phyloP scores from a whole-genome alignment of 768 basidiomycete genomes.

The Collybia sp. region DNA sequence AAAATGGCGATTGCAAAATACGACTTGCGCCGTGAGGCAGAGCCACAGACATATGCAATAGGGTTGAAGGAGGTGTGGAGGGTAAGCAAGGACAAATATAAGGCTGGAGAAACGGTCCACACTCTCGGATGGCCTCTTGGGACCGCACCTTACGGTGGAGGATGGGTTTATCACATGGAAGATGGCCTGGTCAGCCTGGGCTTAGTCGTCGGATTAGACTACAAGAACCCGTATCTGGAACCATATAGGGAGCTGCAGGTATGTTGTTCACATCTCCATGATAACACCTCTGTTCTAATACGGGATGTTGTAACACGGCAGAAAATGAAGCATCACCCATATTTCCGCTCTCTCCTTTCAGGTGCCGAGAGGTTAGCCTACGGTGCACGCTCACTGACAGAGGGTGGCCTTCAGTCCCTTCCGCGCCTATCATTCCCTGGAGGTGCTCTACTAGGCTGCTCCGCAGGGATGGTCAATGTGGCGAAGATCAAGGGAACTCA shows the following conservation, averaged over 20 bases:
- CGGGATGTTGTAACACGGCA: constrained; percentile 10
- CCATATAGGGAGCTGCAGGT: constrained; percentile 95
- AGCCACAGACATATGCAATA: constrained; percentile 94
- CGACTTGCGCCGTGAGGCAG: constrained; percentile 58
- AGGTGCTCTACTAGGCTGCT: constrained; percentile 91
- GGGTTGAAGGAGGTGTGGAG: constrained; percentile 99
- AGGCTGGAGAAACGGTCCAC: constrained; percentile 83
- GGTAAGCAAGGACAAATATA: constrained; percentile 57
- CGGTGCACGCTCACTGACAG: constrained; percentile 84
- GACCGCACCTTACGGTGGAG: constrained; percentile 82
- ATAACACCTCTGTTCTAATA: background rate
- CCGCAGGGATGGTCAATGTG: constrained; percentile 93
- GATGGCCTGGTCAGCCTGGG: constrained; percentile 88
- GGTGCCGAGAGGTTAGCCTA: constrained; percentile 75
- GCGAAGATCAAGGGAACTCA: constrained; percentile 99
- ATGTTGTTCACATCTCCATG: constrained; percentile 14
- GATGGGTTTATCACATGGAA: constrained; percentile 95
- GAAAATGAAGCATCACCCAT: constrained; percentile 95
- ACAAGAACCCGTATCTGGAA: constrained; percentile 87
- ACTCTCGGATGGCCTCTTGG: constrained; percentile 93
- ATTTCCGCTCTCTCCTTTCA: constrained; percentile 77
- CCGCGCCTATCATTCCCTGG: constrained; percentile 87
- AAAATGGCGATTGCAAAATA: constrained; percentile 77
- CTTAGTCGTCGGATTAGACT: constrained; percentile 91
- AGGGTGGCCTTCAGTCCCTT: constrained; percentile 91